Conservation (phyloP, 2,329 filamentous ascomycete genomes). For the Phyllosticta citrichinensis region DNA sequence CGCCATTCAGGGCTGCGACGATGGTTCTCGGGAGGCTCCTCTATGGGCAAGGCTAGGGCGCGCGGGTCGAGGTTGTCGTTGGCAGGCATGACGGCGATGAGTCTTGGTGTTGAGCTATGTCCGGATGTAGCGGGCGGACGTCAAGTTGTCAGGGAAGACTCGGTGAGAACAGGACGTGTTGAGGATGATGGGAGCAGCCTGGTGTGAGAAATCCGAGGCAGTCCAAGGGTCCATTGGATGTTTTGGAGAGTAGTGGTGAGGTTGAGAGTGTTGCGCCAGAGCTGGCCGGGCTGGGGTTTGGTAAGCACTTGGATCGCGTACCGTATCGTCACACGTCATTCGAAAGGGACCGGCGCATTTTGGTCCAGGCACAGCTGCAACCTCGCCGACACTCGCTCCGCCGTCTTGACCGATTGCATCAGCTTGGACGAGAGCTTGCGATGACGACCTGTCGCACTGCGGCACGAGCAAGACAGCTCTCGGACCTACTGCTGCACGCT, state of each 20-base stretch:
- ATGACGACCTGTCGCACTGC: background rate
- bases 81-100: background rate
- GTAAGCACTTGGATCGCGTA: background rate
- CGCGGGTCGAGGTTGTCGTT: slow-evolving; percentile 41
- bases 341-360: background rate
- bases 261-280: background rate
- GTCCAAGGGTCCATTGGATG: background rate
- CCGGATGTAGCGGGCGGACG: background rate
- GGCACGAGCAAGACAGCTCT: background rate
- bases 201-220: background rate
- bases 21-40: slow-evolving; percentile 38
- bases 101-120: background rate
- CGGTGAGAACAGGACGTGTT: background rate
- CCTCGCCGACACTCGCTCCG: background rate
- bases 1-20: slow-evolving; percentile 41
- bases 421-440: background rate
- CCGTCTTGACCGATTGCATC: background rate
- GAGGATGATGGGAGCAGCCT: background rate
- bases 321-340: background rate
- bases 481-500: background rate
- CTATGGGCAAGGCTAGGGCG: slow-evolving; percentile 43
- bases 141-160: background rate
- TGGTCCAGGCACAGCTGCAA: background rate
- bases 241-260: background rate
- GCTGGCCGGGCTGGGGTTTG: background rate